Conservation (phyloP, 345 rosid species). For the Balakata baccata region DNA sequence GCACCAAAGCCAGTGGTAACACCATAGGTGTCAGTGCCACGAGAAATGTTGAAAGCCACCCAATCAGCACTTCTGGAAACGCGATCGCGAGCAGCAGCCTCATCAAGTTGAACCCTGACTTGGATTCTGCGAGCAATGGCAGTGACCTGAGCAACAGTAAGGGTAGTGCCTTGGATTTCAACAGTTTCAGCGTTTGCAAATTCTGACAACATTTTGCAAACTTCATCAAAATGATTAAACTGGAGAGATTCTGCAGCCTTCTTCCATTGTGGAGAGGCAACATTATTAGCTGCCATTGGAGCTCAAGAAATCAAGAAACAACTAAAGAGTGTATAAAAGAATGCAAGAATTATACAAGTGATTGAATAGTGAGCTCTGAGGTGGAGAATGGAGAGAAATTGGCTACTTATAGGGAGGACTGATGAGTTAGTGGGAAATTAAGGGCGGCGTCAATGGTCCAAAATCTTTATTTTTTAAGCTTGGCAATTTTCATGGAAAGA, state of each 20-base stretch:
- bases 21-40: conserved; percentile 46
- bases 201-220: conserved; percentile 30
- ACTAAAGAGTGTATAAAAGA: no score
- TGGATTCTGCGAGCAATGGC: conserved; percentile 31
- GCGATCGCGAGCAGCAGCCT: conserved; percentile 32
- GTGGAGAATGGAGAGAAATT: no score
- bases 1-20: conserved; percentile 50
- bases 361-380: no score
- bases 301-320: no score
- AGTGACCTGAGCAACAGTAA: conserved; percentile 40
- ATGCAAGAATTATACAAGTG: no score
- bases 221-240: conserved; percentile 35
- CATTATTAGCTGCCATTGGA: no score
- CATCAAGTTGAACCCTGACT: conserved; percentile 29
- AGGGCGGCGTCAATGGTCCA: no score
- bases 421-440: no score
- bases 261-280: conserved; percentile 17
- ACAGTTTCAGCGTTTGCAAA: conserved; percentile 24
- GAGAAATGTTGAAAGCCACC: conserved; percentile 35
- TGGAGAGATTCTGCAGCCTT: conserved; percentile 35
- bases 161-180: conserved; percentile 36
- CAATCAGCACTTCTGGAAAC: conserved; percentile 37
- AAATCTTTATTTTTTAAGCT: no score
- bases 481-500: no score
- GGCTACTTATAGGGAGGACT: no score